Evolutionary conservation across 2,329 filamentous ascomycete genomes (phyloP).

Genomic region (Gyromitra esculenta): DNA sequence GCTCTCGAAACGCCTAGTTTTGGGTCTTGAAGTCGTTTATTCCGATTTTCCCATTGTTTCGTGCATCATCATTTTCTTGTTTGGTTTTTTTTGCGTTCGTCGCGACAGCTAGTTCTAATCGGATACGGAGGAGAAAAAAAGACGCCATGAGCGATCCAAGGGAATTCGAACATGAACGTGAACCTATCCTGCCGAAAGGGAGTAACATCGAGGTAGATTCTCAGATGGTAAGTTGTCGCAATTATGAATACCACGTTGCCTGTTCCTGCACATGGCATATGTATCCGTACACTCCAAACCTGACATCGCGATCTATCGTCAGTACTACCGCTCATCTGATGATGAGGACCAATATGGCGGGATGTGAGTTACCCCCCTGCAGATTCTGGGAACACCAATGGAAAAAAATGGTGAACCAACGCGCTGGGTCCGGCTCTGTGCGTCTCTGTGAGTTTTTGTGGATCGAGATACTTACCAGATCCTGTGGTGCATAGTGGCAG

Average conservation of each 20-base stretch:
- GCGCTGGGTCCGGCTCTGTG: constrained; percentile 27
- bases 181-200: constrained; percentile 23
- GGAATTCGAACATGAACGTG: background rate
- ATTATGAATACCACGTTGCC: background rate
- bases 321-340: constrained; percentile 37
- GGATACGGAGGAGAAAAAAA: constrained; percentile 24
- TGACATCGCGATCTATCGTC: constrained; percentile 9
- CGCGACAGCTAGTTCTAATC: constrained; percentile 8
- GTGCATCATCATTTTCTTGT: background rate
- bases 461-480: constrained; percentile 30
- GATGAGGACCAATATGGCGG: constrained; percentile 30
- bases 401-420: constrained; percentile 5
- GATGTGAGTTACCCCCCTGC: constrained; percentile 42
- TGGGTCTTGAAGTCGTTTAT: background rate
- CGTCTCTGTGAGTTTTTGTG: background rate
- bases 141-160: constrained; percentile 18
- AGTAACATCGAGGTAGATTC: constrained; percentile 49
- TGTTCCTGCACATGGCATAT: background rate
- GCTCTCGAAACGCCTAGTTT: constrained; percentile 8
- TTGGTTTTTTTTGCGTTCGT: background rate
- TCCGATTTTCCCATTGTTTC: background rate
- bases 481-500: constrained; percentile 28
- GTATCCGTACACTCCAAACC: background rate
- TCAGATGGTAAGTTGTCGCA: constrained; percentile 38
- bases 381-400: constrained; percentile 15